Conservation (phyloP, 2,329 filamentous ascomycete species). For the Pyrenophora graminea region DNA sequence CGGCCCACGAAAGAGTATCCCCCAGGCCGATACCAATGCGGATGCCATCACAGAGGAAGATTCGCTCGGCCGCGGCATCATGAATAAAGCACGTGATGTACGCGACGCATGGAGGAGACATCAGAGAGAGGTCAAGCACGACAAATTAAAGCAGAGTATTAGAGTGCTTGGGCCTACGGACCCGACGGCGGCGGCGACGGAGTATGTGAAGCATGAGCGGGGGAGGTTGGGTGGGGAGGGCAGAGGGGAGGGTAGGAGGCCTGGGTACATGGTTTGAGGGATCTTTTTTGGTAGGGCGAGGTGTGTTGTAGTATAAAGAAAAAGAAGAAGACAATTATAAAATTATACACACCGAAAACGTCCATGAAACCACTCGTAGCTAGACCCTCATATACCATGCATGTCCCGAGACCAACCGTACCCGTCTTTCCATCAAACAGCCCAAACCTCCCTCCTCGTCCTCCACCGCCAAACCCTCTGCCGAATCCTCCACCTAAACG, state of each 20-base stretch:
- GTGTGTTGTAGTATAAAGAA: no score
- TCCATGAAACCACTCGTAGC: no score
- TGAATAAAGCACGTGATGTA: constrained; percentile 31
- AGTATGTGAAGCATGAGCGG: constrained; percentile 15
- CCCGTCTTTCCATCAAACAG: background rate
- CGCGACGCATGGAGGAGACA: constrained; percentile 29
- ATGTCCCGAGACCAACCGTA: background rate
- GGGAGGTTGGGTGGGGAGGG: background rate
- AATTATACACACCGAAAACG: no score
- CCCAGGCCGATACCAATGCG: background rate
- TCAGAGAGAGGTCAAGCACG: constrained; percentile 26
- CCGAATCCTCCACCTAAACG: no score
- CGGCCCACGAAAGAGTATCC: no score
- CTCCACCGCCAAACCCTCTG: no score
- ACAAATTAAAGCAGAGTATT: constrained; percentile 40
- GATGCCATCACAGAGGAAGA: constrained; percentile 9
- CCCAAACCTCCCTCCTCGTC: no score
- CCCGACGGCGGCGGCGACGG: constrained; percentile 20
- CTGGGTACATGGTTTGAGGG: constrained; percentile 8
- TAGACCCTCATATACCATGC: no score
- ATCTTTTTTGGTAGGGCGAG: no score
- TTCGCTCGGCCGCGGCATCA: constrained; percentile 10
- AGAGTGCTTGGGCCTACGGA: constrained; percentile 38
- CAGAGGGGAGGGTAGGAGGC: constrained; percentile 1
- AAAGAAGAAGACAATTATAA: no score